Conservation (phyloP, 2,329 filamentous ascomycete species). For the Trichoderma polysporum region DNA sequence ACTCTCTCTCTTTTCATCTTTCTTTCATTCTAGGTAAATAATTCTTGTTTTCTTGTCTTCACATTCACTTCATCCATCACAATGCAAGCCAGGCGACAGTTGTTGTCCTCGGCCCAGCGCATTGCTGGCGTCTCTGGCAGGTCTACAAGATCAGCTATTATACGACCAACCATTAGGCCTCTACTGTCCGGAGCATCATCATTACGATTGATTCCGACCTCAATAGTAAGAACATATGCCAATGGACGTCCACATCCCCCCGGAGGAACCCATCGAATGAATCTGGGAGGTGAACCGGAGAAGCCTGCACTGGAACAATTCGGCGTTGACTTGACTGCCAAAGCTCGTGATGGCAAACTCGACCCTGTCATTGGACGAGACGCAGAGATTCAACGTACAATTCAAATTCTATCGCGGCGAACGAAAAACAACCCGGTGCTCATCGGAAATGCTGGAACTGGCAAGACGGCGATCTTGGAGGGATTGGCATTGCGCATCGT, state of each 20-base stretch:
- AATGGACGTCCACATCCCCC: conserved; percentile 81
- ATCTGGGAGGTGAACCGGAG: conserved; percentile 69
- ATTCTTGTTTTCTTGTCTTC: background rate
- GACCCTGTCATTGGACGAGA: conserved; percentile 96
- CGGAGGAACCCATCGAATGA: conserved; percentile 91
- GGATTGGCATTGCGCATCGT: conserved; percentile 89
- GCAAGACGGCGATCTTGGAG: conserved; percentile 92
- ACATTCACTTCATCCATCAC: conserved; percentile 21
- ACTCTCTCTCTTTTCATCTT: background rate
- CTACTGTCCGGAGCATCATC: conserved; percentile 20
- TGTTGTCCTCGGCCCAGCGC: conserved; percentile 41
- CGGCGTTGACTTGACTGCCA: conserved; percentile 84
- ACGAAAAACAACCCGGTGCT: conserved; percentile 96
- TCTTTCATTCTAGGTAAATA: background rate
- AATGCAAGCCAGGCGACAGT: conserved; percentile 45
- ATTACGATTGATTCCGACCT: conserved; percentile 39
- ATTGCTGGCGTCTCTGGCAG: conserved; percentile 35
- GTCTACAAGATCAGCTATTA: conserved; percentile 32
- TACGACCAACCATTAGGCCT: conserved; percentile 24
- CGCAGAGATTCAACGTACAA: conserved; percentile 86
- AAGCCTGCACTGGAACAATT: conserved; percentile 90
- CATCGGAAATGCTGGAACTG: conserved; percentile 88
- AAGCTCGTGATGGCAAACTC: conserved; percentile 82
- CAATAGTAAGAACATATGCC: conserved; percentile 55
- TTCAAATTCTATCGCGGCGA: conserved; percentile 85